Percentiles rank a stretch among this genome's conserved stretches.
Evolutionary conservation across 345 rosid genomes (phyloP).

Genomic region (Physaria fendleri): DNA sequence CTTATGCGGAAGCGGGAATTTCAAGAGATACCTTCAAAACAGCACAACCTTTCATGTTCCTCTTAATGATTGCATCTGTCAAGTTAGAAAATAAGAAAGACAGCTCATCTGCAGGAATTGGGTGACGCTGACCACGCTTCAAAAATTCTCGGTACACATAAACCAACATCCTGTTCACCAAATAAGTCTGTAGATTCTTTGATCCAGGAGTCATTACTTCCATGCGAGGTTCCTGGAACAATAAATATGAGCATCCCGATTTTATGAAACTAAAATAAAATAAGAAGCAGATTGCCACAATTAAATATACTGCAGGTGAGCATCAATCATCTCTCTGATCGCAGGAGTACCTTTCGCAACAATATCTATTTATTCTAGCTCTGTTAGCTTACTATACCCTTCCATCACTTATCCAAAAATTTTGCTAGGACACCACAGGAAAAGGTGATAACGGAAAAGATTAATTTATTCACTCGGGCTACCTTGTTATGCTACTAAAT

Average conservation of each 20-base stretch:
- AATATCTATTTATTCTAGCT: constrained; percentile 5
- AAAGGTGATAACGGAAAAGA: not conserved
- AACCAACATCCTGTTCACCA: constrained; percentile 65
- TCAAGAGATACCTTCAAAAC: constrained; percentile 50
- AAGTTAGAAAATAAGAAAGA: constrained; percentile 55
- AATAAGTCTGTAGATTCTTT: constrained; percentile 70
- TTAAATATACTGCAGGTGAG: constrained; percentile 7
- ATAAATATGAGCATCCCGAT: not conserved
- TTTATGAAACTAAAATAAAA: not conserved
- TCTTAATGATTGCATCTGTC: constrained; percentile 59
- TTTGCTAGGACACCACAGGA: constrained; percentile 13
- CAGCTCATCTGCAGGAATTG: constrained; percentile 67
- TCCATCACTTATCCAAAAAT: constrained; percentile 7
- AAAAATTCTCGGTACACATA: constrained; percentile 75
- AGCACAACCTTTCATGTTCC: constrained; percentile 70
- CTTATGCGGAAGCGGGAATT: not conserved
- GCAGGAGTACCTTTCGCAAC: constrained; percentile 1
- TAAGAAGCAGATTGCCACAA: constrained; percentile 3
- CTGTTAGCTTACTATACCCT: constrained; percentile 8
- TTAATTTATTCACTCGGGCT: not conserved
- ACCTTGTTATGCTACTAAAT: not conserved
- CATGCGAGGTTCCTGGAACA: constrained; percentile 82
- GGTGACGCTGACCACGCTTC: constrained; percentile 51
- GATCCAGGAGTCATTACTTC: constrained; percentile 87
- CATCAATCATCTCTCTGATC: not conserved